A percentile compares a stretch with the other conserved stretches of the same genome.
Evolutionary conservation across 768 basidiomycete genomes (phyloP).

Genomic region (Lanmaoa pseudosensibilis): DNA sequence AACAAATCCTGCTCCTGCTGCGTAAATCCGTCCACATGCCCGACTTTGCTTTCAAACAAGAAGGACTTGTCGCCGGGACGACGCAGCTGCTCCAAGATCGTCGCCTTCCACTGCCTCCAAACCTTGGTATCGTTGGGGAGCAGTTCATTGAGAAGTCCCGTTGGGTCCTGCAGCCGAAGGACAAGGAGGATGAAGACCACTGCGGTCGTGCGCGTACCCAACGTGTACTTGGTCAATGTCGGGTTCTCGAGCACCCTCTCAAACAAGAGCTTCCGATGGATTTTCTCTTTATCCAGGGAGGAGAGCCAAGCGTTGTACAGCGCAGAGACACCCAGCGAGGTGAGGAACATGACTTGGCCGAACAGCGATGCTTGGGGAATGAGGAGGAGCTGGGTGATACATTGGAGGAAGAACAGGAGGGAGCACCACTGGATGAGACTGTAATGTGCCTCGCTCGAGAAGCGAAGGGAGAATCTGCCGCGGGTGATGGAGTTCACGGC

Average conservation of each 20-base stretch:
- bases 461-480: slow-evolving; percentile 19
- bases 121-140: slow-evolving; percentile 24
- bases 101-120: slow-evolving; percentile 21
- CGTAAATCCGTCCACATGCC: slow-evolving; percentile 1
- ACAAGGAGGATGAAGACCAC: slow-evolving; percentile 19
- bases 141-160: slow-evolving; percentile 12
- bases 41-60: not conserved
- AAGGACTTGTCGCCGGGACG: not conserved
- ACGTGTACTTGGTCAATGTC: slow-evolving; percentile 12
- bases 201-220: slow-evolving; percentile 18
- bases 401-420: slow-evolving; percentile 22
- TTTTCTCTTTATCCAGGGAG: slow-evolving; percentile 30
- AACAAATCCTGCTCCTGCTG: slow-evolving; percentile 12
- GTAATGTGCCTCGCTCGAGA: slow-evolving; percentile 13
- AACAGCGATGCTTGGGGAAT: slow-evolving; percentile 31
- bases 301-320: slow-evolving; percentile 26
- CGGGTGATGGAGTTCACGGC: slow-evolving; percentile 32
- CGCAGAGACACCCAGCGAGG: slow-evolving; percentile 28
- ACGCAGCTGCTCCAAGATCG: slow-evolving; percentile 2
- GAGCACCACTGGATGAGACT: slow-evolving; percentile 24
- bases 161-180: slow-evolving; percentile 3
- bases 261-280: slow-evolving; percentile 18
- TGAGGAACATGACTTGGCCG: slow-evolving; percentile 33
- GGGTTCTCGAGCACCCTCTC: slow-evolving; percentile 11
- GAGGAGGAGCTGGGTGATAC: slow-evolving; percentile 30